A percentile compares a stretch with the other conserved stretches of the same genome.
Evolutionary conservation across 495 filamentous ascomycete genomes (phyloP).

Genomic region (Neurospora sp.): DNA sequence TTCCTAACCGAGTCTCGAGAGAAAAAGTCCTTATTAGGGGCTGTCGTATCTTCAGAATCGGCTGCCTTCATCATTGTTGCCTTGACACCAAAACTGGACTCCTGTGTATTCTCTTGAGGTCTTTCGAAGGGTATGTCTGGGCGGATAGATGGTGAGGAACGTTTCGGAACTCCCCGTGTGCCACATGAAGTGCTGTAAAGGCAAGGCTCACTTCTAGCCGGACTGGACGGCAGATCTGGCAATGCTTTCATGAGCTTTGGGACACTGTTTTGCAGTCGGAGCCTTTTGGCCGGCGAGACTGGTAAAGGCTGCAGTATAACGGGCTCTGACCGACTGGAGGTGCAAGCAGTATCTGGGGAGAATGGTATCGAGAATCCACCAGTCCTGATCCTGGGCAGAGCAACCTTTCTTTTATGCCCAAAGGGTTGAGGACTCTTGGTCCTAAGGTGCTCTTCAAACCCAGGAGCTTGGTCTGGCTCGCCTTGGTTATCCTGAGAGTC

Average conservation of each 20-base stretch:
- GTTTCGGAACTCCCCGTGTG: neutral
- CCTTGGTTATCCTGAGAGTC: neutral
- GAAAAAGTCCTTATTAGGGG: neutral
- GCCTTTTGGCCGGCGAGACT: constrained; percentile 34
- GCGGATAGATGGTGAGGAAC: neutral
- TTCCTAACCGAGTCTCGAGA: neutral
- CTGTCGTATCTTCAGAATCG: neutral
- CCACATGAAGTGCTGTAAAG: neutral
- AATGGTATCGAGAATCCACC: neutral
- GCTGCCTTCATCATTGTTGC: neutral
- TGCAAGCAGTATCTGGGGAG: neutral
- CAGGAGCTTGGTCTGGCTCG: neutral
- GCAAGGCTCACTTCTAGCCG: constrained; percentile 5
- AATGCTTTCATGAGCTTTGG: constrained; percentile 42
- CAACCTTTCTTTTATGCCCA: constrained; percentile 4
- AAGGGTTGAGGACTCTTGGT: neutral
- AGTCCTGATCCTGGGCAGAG: constrained; percentile 3
- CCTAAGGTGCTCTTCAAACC: neutral
- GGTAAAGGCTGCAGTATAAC: constrained; percentile 35
- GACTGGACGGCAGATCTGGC: constrained; percentile 28
- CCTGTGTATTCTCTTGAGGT: neutral
- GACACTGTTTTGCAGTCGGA: constrained; percentile 39
- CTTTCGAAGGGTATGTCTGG: neutral
- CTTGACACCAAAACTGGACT: neutral
- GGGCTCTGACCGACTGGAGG: neutral